These are phyloP conservation scores for Ceratocystiopsis sp. DNA, from an alignment of 2,329 filamentous ascomycete species.

Conservation along the genomic window DNA sequence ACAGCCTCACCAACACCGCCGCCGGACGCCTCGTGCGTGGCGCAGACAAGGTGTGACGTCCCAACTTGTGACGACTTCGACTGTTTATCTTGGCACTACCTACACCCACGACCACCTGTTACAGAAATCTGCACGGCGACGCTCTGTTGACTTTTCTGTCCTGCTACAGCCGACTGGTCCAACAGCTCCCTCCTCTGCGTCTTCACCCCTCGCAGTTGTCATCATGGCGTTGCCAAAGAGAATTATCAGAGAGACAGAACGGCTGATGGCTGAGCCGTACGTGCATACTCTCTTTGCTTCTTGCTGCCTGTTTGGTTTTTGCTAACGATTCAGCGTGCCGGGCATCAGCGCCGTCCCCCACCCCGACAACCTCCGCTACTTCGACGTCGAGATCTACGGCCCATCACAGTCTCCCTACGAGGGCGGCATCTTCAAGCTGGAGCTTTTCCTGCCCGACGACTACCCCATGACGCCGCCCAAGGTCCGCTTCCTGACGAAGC, in stretches of 20 bases:
- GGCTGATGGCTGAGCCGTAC: constrained; percentile 90
- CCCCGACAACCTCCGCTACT: constrained; percentile 94
- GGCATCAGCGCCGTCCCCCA: constrained; percentile 93
- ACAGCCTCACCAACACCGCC: no score
- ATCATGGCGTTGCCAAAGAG: constrained; percentile 74
- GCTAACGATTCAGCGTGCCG: constrained; percentile 48
- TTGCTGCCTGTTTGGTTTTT: not conserved
- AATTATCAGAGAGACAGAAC: constrained; percentile 97
- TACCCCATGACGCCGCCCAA: constrained; percentile 99
- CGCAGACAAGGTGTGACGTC: no score
- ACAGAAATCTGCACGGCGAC: no score
- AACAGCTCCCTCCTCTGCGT: not conserved
- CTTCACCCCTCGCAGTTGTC: not conserved
- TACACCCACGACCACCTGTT: no score
- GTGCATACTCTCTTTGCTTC: constrained; percentile 15
- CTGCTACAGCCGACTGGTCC: no score
- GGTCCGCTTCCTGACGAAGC: constrained; percentile 96
- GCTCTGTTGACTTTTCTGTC: no score
- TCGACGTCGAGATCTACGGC: constrained; percentile 92
- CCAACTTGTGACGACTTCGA: no score
- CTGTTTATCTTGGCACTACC: no score
- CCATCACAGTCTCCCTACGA: constrained; percentile 89
- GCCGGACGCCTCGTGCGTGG: no score
- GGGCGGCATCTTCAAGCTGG: constrained; percentile 86
- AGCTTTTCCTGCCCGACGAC: constrained; percentile 94